phyloP scores from a whole-genome alignment of 805 yeast genomes.

The Saturnispora dispora region DNA sequence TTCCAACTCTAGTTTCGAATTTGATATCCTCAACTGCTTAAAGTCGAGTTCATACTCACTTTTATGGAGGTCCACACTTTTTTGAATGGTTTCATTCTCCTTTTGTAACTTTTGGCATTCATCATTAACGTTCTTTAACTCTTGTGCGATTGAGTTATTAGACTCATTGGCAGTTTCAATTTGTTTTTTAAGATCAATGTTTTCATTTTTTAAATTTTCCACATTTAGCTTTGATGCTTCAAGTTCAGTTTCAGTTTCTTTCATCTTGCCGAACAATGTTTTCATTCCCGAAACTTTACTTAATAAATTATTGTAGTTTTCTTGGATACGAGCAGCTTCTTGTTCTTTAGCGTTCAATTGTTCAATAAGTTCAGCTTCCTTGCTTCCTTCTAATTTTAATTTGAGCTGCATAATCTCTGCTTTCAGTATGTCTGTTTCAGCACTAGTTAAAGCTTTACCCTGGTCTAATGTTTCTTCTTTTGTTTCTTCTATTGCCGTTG shows the following conservation, averaged over 20 bases:
- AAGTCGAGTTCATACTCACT: conserved; percentile 33
- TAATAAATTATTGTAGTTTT: conserved; percentile 52
- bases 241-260: conserved; percentile 53
- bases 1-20: conserved; percentile 33
- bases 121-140: conserved; percentile 35
- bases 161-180: background rate
- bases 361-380: conserved; percentile 11
- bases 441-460: background rate
- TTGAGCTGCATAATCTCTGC: conserved; percentile 5
- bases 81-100: conserved; percentile 31
- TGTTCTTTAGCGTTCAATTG: conserved; percentile 31
- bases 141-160: conserved; percentile 18
- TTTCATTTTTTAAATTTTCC: conserved; percentile 25
- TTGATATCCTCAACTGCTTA: conserved; percentile 32
- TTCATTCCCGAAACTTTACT: conserved; percentile 67
- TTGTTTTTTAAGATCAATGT: conserved; percentile 20
- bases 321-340: conserved; percentile 50
- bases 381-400: background rate
- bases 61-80: conserved; percentile 30
- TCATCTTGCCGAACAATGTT: conserved; percentile 62
- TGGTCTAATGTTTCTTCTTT: background rate
- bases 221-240: conserved; percentile 30
- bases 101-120: conserved; percentile 46
- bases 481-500: background rate
- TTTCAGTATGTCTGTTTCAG: conserved; percentile 3